Evolutionary conservation across 331 rosid genomes (phyloP).

Genomic region (Erythrophleum ivorense): DNA sequence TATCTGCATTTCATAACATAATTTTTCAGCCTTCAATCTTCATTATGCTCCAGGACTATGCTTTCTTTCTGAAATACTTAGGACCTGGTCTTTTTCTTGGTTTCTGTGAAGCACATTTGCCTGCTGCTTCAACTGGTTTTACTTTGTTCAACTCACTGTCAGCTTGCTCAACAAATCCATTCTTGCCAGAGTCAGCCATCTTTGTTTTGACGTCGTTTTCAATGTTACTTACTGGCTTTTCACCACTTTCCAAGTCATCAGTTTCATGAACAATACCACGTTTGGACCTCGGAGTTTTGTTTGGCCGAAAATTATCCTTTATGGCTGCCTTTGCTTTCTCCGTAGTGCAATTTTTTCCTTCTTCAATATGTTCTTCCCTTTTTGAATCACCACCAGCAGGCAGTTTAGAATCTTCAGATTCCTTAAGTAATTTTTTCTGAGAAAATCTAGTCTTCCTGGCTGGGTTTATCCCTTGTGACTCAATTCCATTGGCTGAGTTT

Average conservation of each 20-base stretch:
- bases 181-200: not conserved
- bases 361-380: conserved; percentile 33
- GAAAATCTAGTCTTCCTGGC: conserved; percentile 15
- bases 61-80: conserved; percentile 47
- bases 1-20: not conserved
- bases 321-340: conserved; percentile 30
- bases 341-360: not conserved
- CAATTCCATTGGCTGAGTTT: conserved; percentile 10
- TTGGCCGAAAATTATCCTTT: conserved; percentile 19
- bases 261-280: conserved; percentile 28
- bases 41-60: conserved; percentile 38
- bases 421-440: conserved; percentile 27
- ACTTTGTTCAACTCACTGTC: not conserved
- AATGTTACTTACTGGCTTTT: conserved; percentile 7
- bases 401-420: conserved; percentile 25
- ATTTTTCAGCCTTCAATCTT: not conserved
- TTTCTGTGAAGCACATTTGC: conserved; percentile 9
- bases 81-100: conserved; percentile 38
- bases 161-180: not conserved
- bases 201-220: not conserved
- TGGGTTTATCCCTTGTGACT: conserved; percentile 26
- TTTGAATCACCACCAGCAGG: not conserved
- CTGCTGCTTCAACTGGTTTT: conserved; percentile 9
- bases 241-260: conserved; percentile 2
- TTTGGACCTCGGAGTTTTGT: conserved; percentile 37